A percentile compares a stretch with the other conserved stretches of the same genome.
Evolutionary conservation across 2,329 filamentous ascomycete genomes (phyloP).

Genomic region (Hypomyces perniciosus): DNA sequence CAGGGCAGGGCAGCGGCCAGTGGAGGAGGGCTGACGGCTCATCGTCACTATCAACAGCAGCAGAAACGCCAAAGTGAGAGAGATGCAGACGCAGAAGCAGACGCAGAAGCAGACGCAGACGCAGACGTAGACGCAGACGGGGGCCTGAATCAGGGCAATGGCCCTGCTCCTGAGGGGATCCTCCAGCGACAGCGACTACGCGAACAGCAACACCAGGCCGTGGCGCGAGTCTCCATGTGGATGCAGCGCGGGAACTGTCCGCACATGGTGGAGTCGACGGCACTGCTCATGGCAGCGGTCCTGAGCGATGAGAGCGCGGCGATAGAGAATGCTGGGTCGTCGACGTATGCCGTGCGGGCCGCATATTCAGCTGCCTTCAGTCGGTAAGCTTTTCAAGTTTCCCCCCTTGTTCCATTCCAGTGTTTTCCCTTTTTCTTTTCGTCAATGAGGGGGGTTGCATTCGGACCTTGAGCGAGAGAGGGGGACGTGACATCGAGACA

Average conservation of each 20-base stretch:
- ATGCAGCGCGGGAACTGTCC: slow-evolving; percentile 69
- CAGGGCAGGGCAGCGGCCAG: slow-evolving; percentile 2
- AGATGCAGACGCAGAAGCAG: neutral
- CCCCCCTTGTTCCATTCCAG: neutral
- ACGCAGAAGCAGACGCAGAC: slow-evolving; percentile 2
- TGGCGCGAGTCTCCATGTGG: slow-evolving; percentile 59
- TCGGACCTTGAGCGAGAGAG: neutral
- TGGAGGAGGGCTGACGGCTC: neutral
- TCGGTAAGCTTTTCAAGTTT: slow-evolving; percentile 45
- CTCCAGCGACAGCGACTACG: slow-evolving; percentile 5
- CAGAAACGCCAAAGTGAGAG: slow-evolving; percentile 1
- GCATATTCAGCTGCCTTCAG: slow-evolving; percentile 71
- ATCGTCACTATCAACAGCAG: neutral
- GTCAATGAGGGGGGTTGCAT: neutral
- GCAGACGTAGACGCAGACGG: slow-evolving; percentile 7
- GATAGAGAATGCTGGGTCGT: slow-evolving; percentile 32
- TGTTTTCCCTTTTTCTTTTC: neutral
- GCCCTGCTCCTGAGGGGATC: slow-evolving; percentile 1
- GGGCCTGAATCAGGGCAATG: slow-evolving; percentile 9
- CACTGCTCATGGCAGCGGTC: slow-evolving; percentile 62
- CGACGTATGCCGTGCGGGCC: slow-evolving; percentile 57
- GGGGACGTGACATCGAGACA: too few species aligned
- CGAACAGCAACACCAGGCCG: slow-evolving; percentile 35
- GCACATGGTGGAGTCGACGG: slow-evolving; percentile 73
- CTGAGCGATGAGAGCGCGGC: slow-evolving; percentile 51